Percentiles rank a stretch among this genome's conserved stretches.
Conservation (phyloP, 2,329 filamentous ascomycete species). For the Ceratocystis harringtonii region DNA sequence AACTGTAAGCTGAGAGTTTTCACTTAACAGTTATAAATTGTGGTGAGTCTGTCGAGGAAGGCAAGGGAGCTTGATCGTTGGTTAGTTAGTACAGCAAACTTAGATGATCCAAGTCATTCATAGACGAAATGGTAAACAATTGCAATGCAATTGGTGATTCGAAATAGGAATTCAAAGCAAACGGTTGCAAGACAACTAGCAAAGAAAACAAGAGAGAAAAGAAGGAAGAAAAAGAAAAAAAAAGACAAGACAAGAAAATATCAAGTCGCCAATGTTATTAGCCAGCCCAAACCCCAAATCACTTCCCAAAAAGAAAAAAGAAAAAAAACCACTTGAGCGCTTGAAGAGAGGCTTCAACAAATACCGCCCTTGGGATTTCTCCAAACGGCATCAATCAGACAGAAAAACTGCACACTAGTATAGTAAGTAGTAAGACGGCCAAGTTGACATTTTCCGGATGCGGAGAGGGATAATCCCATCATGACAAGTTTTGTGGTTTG, state of each 20-base stretch:
- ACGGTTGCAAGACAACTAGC: slow-evolving; percentile 7
- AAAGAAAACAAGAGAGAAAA: slow-evolving; percentile 2
- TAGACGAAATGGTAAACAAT: background rate
- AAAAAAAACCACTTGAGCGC: slow-evolving; percentile 3
- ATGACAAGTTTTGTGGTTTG: background rate
- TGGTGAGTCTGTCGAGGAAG: background rate
- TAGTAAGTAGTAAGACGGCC: slow-evolving; percentile 5
- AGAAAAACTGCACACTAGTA: slow-evolving; percentile 4
- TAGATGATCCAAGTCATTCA: slow-evolving; percentile 1
- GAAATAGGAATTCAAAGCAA: slow-evolving; percentile 8
- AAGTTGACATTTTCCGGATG: slow-evolving; percentile 1
- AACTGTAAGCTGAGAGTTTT: background rate
- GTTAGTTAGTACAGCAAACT: slow-evolving; percentile 3
- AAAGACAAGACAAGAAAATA: slow-evolving; percentile 2
- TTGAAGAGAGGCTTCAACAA: slow-evolving; percentile 10
- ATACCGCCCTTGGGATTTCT: slow-evolving; percentile 2
- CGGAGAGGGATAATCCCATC: background rate
- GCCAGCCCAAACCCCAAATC: slow-evolving; percentile 3
- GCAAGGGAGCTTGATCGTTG: background rate
- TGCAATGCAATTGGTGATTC: slow-evolving; percentile 5
- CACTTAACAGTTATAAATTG: background rate
- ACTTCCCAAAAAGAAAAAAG: background rate
- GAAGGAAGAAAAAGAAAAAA: background rate
- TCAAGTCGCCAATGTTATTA: slow-evolving; percentile 11
- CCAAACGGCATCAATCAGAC: slow-evolving; percentile 2